A percentile compares a stretch with the other conserved stretches of the same genome.
phyloP scores from a whole-genome alignment of 2,329 filamentous ascomycete species.

The Falciphora oryzae region DNA sequence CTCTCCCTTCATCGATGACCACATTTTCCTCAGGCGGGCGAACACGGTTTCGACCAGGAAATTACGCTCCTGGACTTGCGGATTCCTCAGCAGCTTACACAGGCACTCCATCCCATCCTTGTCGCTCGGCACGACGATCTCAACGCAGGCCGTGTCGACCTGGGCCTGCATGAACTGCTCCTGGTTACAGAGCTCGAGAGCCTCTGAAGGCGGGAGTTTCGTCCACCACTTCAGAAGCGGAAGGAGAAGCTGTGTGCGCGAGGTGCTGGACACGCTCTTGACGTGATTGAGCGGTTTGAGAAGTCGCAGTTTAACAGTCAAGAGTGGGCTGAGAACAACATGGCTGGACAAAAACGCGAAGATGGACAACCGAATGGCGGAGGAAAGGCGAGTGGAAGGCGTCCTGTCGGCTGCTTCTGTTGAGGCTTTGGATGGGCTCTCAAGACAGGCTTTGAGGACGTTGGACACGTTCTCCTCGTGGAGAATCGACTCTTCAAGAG shows the following conservation, averaged over 20 bases:
- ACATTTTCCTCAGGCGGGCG: conserved; percentile 62
- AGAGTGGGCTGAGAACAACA: conserved; percentile 59
- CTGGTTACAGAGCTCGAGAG: conserved; percentile 39
- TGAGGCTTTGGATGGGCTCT: conserved; percentile 36
- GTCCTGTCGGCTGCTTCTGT: conserved; percentile 29
- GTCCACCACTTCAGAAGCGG: conserved; percentile 69
- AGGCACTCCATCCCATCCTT: conserved; percentile 44
- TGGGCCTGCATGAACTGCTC: conserved; percentile 26
- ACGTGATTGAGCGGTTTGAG: conserved; percentile 67
- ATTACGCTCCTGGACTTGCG: conserved; percentile 35
- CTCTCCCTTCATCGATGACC: conserved; percentile 64
- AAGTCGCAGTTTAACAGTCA: conserved; percentile 64
- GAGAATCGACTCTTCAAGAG: conserved; percentile 79
- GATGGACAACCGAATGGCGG: conserved; percentile 58
- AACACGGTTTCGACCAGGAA: conserved; percentile 63
- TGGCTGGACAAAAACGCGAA: conserved; percentile 71
- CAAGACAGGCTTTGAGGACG: conserved; percentile 55
- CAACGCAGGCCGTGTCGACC: conserved; percentile 37
- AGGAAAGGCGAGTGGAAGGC: conserved; percentile 40
- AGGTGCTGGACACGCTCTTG: conserved; percentile 62
- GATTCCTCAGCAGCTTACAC: conserved; percentile 40
- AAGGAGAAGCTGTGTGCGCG: conserved; percentile 70
- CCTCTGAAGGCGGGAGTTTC: conserved; percentile 44
- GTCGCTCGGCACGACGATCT: conserved; percentile 50
- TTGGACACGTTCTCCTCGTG: conserved; percentile 66